Percentiles rank a stretch among this genome's conserved stretches.
Conservation (phyloP, 2,329 filamentous ascomycete genomes). For the Aspergillus sp. region DNA sequence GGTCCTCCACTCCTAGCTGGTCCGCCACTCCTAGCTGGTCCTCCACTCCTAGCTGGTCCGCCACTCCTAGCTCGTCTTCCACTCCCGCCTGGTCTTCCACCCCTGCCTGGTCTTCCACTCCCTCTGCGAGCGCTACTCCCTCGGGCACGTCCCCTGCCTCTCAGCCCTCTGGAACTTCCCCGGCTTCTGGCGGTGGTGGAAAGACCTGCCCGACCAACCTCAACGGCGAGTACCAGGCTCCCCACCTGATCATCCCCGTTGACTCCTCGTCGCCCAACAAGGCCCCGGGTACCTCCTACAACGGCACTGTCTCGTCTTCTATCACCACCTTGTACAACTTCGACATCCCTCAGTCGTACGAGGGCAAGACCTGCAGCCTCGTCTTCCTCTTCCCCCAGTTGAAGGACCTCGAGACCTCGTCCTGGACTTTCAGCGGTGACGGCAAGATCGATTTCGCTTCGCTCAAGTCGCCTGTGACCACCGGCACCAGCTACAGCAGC, state of each 20-base stretch:
- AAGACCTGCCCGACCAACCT: constrained; percentile 39
- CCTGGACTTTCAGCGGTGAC: constrained; percentile 47
- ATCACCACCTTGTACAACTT: constrained; percentile 61
- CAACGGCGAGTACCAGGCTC: constrained; percentile 45
- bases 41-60: too few relatives aligned
- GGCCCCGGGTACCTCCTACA: constrained; percentile 46
- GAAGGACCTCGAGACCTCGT: constrained; percentile 51
- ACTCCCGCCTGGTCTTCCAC: too few relatives aligned
- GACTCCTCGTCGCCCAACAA: constrained; percentile 47
- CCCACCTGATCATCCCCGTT: constrained; percentile 56
- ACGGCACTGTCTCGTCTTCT: constrained; percentile 47
- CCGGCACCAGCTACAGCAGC: constrained; percentile 48
- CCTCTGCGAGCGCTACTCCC: not conserved
- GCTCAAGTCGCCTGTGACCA: constrained; percentile 40
- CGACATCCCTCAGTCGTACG: constrained; percentile 49
- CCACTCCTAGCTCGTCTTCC: too few relatives aligned
- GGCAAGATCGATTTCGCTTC: constrained; percentile 48
- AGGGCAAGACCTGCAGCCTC: constrained; percentile 55
- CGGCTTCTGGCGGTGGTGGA: constrained; percentile 8
- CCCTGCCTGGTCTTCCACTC: too few relatives aligned
- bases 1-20: constrained; percentile 7
- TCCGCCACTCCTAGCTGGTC: not conserved
- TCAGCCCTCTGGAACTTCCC: constrained; percentile 1
- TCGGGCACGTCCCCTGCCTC: constrained; percentile 1
- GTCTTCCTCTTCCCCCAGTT: constrained; percentile 57